phyloP scores from a whole-genome alignment of 1,284 basidiomycete genomes.

The Apiotrichum sp. region DNA sequence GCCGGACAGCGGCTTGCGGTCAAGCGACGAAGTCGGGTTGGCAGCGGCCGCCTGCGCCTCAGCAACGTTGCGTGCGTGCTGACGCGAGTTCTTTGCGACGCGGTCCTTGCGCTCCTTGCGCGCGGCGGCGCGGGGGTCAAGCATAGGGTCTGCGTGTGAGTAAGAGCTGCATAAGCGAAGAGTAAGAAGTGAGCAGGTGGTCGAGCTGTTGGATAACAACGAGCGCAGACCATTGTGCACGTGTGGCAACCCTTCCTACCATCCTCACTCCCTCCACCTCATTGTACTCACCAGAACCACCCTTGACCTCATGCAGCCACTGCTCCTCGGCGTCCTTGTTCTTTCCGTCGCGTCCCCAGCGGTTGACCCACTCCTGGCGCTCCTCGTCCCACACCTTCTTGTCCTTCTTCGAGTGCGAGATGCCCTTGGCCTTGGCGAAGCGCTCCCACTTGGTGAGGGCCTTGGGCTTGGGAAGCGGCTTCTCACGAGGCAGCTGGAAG shows the following conservation, averaged over 20 bases:
- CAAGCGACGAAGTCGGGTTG: constrained; percentile 14
- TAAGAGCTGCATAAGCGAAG: no score
- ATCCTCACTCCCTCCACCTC: no score
- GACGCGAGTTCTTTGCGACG: constrained; percentile 77
- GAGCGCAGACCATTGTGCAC: no score
- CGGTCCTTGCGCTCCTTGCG: constrained; percentile 71
- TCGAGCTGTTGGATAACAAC: no score
- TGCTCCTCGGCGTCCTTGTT: constrained; percentile 83
- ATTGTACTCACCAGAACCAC: constrained; percentile 67
- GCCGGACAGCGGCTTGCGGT: constrained; percentile 10
- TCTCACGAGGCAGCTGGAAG: constrained; percentile 76
- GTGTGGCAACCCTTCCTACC: no score
- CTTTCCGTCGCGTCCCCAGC: constrained; percentile 88
- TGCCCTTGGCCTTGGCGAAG: constrained; percentile 92
- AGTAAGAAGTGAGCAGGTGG: no score
- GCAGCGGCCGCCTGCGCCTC: constrained; percentile 49
- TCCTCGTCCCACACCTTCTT: constrained; percentile 92
- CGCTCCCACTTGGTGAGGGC: constrained; percentile 94
- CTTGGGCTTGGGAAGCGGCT: constrained; percentile 88
- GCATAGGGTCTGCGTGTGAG: constrained; percentile 53
- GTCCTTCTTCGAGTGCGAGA: constrained; percentile 71
- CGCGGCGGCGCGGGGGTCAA: constrained; percentile 71
- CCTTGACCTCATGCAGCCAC: constrained; percentile 88
- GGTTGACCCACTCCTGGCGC: constrained; percentile 81
- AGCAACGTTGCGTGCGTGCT: constrained; percentile 71